Evolutionary conservation across 345 rosid species (phyloP), one percentile per base, ranked within the genome.

Genomic region (Salix exigua): DNA sequence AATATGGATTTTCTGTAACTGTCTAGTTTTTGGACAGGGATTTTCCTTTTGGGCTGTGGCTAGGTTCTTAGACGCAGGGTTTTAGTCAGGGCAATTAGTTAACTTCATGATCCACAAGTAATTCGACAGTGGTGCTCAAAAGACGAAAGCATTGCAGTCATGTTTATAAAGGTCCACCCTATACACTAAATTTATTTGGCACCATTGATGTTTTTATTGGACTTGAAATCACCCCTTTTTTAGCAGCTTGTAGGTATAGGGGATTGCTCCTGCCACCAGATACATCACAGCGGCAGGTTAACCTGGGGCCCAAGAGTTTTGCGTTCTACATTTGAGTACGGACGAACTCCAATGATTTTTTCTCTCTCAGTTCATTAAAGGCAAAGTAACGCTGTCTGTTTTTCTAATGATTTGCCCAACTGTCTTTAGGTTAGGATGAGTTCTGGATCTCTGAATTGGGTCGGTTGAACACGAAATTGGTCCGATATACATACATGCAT

Each of bases 361-460:
- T 4, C 5, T 23, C 30, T 46, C 37, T 14, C 66, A 10, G 33
- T 64, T 64, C 37, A 28, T 64, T 64, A 64, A 21, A 31, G 46
- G 55, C 25, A 78, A 44, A 23, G 12, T 23, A 68, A 46, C 19
- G 58, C 33, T 44, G 70, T 35, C 40, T 53, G 26, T 68, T 51
- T 44, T 80, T 68, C 79, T 81, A 40, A 70, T 77, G 72, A 46
- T 61, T 64, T 60, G 66, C 66, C 73, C 65, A 68, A 61, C 53
- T 46, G 73, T 40, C 72, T 77, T 77, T 58, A 58, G 62, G 28
- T 44, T 77, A 77, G 85, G 85, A 83, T 63, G 79, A 76, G 42
- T 67, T 73, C 73, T 71, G 64, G 78, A 65, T 73, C 80, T 74
- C 75, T 82, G 74, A 79, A 76, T 76, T 83, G 72, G 55, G 33